A percentile compares a stretch with the other conserved stretches of the same genome.
Evolutionary conservation across 352 stramenopile species (phyloP).

Genomic region (Phytophthora ramorum): DNA sequence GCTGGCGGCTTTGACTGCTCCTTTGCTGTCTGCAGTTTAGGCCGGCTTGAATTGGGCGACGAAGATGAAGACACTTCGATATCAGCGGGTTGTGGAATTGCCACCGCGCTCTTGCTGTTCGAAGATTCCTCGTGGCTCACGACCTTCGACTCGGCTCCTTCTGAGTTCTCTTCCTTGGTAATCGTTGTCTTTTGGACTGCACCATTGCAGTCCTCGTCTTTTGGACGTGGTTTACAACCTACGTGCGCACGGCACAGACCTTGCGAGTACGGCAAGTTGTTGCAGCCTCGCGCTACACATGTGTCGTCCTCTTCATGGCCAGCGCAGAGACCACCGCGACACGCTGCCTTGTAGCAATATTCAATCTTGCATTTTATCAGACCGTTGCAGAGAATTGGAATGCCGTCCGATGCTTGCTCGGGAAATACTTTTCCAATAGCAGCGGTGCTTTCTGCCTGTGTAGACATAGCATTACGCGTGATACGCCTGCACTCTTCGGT

Average conservation of each 20-base stretch:
- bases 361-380: conserved; percentile 15
- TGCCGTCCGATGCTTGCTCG: conserved; percentile 1
- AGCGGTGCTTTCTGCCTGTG: not conserved
- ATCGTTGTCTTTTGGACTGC: not conserved
- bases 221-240: not conserved
- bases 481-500: not conserved
- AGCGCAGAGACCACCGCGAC: conserved; percentile 7
- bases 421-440: not conserved
- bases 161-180: not conserved
- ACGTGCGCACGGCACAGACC: conserved; percentile 5
- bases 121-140: conserved; percentile 3
- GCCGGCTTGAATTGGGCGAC: conserved; percentile 1
- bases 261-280: conserved; percentile 7
- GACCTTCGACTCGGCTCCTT: not conserved
- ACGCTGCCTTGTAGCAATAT: conserved; percentile 14
- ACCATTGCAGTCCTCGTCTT: not conserved
- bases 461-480: not conserved
- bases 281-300: conserved; percentile 2
- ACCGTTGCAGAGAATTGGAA: conserved; percentile 16
- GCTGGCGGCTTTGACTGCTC: not conserved
- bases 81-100: not conserved
- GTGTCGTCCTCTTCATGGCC: conserved; percentile 12
- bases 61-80: not conserved
- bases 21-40: conserved; percentile 12
- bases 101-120: not conserved